A percentile compares a stretch with the other conserved stretches of the same genome.
Evolutionary conservation across 1,284 basidiomycete species (phyloP).

Genomic region (Rugosomyces carneus): DNA sequence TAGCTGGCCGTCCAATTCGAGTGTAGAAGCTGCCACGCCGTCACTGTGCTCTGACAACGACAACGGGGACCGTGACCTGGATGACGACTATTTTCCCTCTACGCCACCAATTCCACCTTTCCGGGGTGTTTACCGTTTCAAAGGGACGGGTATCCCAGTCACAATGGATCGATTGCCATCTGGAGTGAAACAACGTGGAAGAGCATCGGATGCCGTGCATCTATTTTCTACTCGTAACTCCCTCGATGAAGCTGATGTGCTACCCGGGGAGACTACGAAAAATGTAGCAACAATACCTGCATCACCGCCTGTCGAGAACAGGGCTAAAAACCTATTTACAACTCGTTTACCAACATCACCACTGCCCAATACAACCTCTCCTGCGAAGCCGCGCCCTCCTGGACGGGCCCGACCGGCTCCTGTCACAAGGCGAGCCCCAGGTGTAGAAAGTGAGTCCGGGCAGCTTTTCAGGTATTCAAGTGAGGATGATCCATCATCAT

Average conservation of each 20-base stretch:
- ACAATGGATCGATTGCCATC: slow-evolving; percentile 8
- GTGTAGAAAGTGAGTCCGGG: not conserved
- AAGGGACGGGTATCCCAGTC: slow-evolving; percentile 26
- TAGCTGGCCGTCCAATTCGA: slow-evolving; percentile 20
- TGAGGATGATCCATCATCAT: slow-evolving; percentile 21
- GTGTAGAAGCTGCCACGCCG: slow-evolving; percentile 41
- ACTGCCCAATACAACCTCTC: slow-evolving; percentile 42
- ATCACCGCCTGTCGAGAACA: slow-evolving; percentile 17
- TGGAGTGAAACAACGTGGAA: slow-evolving; percentile 1
- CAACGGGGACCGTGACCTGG: slow-evolving; percentile 36
- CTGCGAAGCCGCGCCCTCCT: slow-evolving; percentile 51
- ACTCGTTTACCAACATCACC: slow-evolving; percentile 60
- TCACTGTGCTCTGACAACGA: slow-evolving; percentile 67
- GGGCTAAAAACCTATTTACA: slow-evolving; percentile 37
- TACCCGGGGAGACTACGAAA: not conserved
- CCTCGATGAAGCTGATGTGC: no score
- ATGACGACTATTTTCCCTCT: slow-evolving; percentile 41
- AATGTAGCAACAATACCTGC: slow-evolving; percentile 15
- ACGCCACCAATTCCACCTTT: slow-evolving; percentile 30
- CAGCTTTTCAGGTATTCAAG: slow-evolving; percentile 21
- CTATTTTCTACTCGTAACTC: no score
- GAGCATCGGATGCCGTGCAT: slow-evolving; percentile 20
- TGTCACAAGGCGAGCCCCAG: not conserved
- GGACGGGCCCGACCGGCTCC: slow-evolving; percentile 25
- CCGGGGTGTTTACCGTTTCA: slow-evolving; percentile 22